A percentile compares a stretch with the other conserved stretches of the same genome.
These are phyloP conservation scores for Paraurostyla sp. DNA, from an alignment of 73 alveolate species.

Conservation along the genomic window DNA sequence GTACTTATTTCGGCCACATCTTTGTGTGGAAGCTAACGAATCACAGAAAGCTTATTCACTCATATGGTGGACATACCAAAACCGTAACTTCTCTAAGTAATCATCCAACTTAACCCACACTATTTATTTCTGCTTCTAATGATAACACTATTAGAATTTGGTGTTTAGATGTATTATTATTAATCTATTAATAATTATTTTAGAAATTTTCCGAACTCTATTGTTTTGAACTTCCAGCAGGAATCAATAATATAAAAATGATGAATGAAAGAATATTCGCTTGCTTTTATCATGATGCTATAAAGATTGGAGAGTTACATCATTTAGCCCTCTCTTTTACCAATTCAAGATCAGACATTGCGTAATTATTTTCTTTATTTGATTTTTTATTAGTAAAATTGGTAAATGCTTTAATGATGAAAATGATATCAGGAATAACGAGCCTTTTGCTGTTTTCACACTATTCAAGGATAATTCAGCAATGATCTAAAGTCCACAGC, in stretches of 20 bases:
- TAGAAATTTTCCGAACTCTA: conserved; percentile 74
- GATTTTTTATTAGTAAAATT: no score
- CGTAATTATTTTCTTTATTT: not conserved
- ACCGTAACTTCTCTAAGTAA: conserved; percentile 67
- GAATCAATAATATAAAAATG: conserved; percentile 67
- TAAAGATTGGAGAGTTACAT: conserved; percentile 59
- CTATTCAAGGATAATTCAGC: conserved; percentile 72
- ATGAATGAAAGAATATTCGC: conserved; percentile 71
- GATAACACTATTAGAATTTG: conserved; percentile 75
- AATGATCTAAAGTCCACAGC: not conserved
- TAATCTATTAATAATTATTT: not conserved
- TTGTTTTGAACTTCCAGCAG: conserved; percentile 72
- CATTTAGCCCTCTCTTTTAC: conserved; percentile 62
- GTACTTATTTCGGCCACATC: conserved; percentile 75
- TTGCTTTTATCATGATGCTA: conserved; percentile 67
- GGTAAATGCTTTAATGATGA: conserved; percentile 60
- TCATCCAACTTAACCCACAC: conserved; percentile 62
- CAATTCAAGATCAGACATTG: conserved; percentile 45
- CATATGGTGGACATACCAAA: conserved; percentile 75
- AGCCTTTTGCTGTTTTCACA: conserved; percentile 56
- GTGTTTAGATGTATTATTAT: conserved; percentile 63
- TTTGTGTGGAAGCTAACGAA: conserved; percentile 74
- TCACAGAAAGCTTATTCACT: conserved; percentile 61
- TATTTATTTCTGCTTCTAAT: conserved; percentile 71
- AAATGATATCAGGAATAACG: not conserved